A percentile compares a stretch with the other conserved stretches of the same genome.
phyloP scores from a whole-genome alignment of 1,284 basidiomycete genomes.

The Trametes pubescens region DNA sequence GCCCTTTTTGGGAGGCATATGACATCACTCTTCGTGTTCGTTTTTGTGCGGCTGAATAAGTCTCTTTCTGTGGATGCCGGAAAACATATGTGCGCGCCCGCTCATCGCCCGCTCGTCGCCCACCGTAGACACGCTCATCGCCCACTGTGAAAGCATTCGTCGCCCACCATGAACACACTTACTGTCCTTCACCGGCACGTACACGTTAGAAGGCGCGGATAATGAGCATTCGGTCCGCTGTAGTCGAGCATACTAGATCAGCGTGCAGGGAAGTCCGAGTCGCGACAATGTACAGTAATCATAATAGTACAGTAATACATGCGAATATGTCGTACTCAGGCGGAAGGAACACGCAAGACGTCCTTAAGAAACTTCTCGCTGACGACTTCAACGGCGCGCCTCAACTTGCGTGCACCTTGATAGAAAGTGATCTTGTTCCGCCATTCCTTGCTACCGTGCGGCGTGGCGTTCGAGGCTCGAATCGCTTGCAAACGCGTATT shows the following conservation, averaged over 20 bases:
- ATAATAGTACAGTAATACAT: too few relatives aligned
- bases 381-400: neutral
- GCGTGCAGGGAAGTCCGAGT: too few relatives aligned
- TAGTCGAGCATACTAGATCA: too few relatives aligned
- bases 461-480: neutral
- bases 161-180: too few relatives aligned
- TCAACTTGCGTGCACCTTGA: neutral
- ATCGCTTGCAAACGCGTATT: neutral
- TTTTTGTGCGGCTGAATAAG: too few relatives aligned
- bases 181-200: too few relatives aligned
- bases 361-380: neutral
- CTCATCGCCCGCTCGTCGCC: conserved; percentile 1
- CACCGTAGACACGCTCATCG: neutral
- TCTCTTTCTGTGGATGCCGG: neutral
- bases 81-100: neutral
- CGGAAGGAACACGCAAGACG: neutral
- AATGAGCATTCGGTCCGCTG: too few relatives aligned
- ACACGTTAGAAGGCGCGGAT: too few relatives aligned
- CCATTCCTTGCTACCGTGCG: neutral
- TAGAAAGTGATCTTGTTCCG: neutral
- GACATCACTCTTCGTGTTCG: too few relatives aligned
- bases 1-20: too few relatives aligned
- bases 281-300: too few relatives aligned
- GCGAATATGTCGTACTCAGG: too few relatives aligned
- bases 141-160: neutral